A percentile compares a stretch with the other conserved stretches of the same genome.
phyloP scores from a whole-genome alignment of 306 rosid genomes.

The cucumber (Cucumis sativus) region Cucumber_9930_V3 NC_026655.2:4922001-4922500 shows the following conservation, averaged over 20 bases:
- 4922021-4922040: no score
- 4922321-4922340: neutral
- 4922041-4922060: no score
- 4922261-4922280: constrained; percentile 19
- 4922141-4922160: neutral
- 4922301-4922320: neutral
- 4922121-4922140: neutral
- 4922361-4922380: constrained; percentile 36
- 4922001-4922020: no score
- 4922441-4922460: neutral
- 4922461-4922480: neutral
- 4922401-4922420: constrained; percentile 29
- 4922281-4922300: neutral
- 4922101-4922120: neutral
- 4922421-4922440: constrained; percentile 41
- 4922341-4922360: constrained; percentile 30
- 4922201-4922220: neutral
- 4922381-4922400: constrained; percentile 16
- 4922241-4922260: constrained; percentile 33
- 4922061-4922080: no score
- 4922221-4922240: constrained; percentile 23
- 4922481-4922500: neutral
- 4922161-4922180: neutral
- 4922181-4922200: neutral
- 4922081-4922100: neutral